Base-by-base conservation (phyloP, 441 rosid genomes). In the Biscutella laevigata region DNA sequence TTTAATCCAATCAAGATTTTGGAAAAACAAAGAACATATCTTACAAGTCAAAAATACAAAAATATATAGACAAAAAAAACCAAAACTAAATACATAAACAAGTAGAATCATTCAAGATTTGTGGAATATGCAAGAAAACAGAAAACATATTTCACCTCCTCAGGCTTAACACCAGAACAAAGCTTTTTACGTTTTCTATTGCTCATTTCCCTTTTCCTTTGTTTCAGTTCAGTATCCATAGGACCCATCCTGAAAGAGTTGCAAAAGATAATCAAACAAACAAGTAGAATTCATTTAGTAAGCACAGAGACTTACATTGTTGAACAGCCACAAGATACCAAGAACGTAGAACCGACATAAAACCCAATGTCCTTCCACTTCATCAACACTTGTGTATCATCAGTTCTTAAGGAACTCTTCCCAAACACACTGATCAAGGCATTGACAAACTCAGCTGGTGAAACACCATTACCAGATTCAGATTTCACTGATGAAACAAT, bases 401-500 rank as follows among this genome's bases (percentile, higher is more conserved):
- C 73, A 3, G 30, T 15, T 10, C 59, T 51, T 17, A 53, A 48
- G 43, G 38, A 50, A 5, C 75, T 41, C 10, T 73, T 37, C 34
- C 87, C 78, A 28, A 77, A 90, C 36, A 74, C 70, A 3, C 51
- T 14, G 28, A 78, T 53, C 64, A 90, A 62, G 52, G 76, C 44
- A 47, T 68, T 68, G 36, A 90, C 64, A 35, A 82, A 90, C 41
- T 81, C 89, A 10, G 75, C 66, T 1, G 79, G 71, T 15, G 78
- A 82, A 41, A 82, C 66, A 19, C 86, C 92, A 19, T 83, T 87
- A 21, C 69, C 61, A 39, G 82, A 72, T 16, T 71, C 76, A 3
- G 92, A 77, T 73, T 79, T 78, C 17, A 81, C 89, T 4, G 94
- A 82, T 24, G 74, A 60, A 35, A 70, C 71, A 76, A 90, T 50